These are phyloP conservation scores for Yarrowia keelungensis DNA, from an alignment of 805 yeast genomes.

Conservation along the genomic window DNA sequence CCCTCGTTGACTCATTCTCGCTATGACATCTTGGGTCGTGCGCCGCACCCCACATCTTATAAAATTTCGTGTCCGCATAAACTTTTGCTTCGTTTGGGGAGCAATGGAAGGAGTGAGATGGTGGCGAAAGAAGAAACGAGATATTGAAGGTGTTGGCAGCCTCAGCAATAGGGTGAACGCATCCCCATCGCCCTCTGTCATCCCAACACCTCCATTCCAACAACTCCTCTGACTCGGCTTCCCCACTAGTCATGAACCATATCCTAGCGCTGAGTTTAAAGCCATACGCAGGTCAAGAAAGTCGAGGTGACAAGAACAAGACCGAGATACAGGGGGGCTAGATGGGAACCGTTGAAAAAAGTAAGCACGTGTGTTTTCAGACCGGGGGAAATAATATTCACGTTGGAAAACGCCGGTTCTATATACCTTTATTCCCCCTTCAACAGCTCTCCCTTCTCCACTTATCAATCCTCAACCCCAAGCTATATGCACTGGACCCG, in stretches of 20 bases:
- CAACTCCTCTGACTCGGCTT: constrained; percentile 5
- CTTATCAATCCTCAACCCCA: constrained; percentile 27
- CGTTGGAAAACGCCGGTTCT: too few relatives aligned
- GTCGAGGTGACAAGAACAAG: constrained; percentile 2
- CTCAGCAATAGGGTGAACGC: too few relatives aligned
- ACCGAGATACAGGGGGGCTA: neutral
- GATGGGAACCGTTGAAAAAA: neutral
- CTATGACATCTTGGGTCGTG: constrained; percentile 5
- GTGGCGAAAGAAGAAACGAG: too few relatives aligned
- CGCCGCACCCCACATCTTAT: constrained; percentile 38
- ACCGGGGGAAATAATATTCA: neutral
- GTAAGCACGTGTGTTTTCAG: neutral
- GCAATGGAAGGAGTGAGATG: too few relatives aligned
- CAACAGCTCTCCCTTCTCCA: neutral
- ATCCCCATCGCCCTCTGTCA: too few relatives aligned
- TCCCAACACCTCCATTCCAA: neutral
- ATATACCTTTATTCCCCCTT: too few relatives aligned
- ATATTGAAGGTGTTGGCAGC: too few relatives aligned
- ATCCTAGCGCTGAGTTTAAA: constrained; percentile 18
- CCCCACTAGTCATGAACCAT: constrained; percentile 32
- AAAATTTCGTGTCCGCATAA: constrained; percentile 33
- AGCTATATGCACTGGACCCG: constrained; percentile 36
- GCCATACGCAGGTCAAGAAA: constrained; percentile 32
- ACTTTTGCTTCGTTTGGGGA: constrained; percentile 4
- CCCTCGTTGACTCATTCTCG: too few relatives aligned